phyloP scores from a whole-genome alignment of 805 yeast genomes.

The Kodamaea kaohsiungensis region DNA sequence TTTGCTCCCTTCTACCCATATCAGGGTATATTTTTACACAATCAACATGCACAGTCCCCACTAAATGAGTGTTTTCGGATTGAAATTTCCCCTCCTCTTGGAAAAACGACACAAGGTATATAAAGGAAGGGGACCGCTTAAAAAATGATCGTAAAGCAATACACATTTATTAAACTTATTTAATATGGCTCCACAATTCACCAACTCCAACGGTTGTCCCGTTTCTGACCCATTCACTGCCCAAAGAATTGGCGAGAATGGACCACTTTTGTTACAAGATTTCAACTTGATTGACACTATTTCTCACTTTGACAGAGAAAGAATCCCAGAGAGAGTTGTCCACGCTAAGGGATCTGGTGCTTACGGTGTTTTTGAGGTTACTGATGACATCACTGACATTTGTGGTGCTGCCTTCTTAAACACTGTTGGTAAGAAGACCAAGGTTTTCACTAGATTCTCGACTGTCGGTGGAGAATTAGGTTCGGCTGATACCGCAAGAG shows the following conservation, averaged over 20 bases:
- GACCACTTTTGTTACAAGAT: constrained; percentile 62
- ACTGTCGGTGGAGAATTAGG: constrained; percentile 74
- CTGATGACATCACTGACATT: constrained; percentile 43
- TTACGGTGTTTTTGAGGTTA: constrained; percentile 57
- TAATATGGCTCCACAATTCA: constrained; percentile 56
- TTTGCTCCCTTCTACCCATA: constrained; percentile 10
- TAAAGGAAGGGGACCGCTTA: background rate
- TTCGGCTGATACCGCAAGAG: constrained; percentile 65
- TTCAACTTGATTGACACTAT: constrained; percentile 55
- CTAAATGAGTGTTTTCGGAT: background rate
- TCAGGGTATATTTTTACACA: background rate
- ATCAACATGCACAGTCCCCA: constrained; percentile 6
- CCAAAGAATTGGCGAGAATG: constrained; percentile 53
- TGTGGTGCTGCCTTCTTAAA: constrained; percentile 27
- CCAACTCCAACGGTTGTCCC: constrained; percentile 79
- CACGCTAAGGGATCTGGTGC: constrained; percentile 71
- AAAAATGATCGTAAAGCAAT: background rate
- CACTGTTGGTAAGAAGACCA: constrained; percentile 32
- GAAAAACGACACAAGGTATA: constrained; percentile 2
- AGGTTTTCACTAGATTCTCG: constrained; percentile 50
- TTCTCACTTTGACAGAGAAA: constrained; percentile 63
- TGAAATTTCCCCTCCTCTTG: constrained; percentile 6
- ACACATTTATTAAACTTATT: background rate
- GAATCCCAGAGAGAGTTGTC: constrained; percentile 67
- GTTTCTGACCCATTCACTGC: constrained; percentile 65